These are phyloP conservation scores for Pseudodiploospora longispora DNA, from an alignment of 2,329 filamentous ascomycete genomes.

Conservation along the genomic window DNA sequence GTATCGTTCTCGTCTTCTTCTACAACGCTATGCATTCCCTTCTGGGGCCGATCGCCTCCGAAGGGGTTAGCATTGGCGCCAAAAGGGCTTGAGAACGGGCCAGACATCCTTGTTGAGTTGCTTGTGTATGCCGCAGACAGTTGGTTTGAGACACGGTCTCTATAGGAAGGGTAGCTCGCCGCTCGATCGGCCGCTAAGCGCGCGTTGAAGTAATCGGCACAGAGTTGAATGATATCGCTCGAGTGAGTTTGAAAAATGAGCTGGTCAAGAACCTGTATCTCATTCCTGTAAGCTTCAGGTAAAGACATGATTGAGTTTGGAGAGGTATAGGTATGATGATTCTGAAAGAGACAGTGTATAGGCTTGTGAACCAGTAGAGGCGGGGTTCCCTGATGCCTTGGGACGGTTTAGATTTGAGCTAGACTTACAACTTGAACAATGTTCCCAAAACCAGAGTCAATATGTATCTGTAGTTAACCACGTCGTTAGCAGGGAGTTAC, in stretches of 20 bases:
- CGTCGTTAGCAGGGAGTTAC: slow-evolving; percentile 8
- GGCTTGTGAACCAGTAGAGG: no score
- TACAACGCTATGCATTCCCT: slow-evolving; percentile 49
- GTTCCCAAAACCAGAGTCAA: slow-evolving; percentile 7
- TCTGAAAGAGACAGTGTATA: no score
- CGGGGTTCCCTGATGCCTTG: no score
- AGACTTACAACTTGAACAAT: slow-evolving; percentile 8
- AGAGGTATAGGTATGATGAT: slow-evolving; percentile 5
- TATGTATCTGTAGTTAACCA: slow-evolving; percentile 8
- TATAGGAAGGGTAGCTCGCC: slow-evolving; percentile 7
- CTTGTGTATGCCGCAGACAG: neutral
- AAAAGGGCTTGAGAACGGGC: slow-evolving; percentile 68
- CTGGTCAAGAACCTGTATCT: slow-evolving; percentile 55
- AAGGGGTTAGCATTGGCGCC: slow-evolving; percentile 66
- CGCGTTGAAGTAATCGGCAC: slow-evolving; percentile 58
- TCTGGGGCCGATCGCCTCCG: slow-evolving; percentile 36
- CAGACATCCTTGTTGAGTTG: slow-evolving; percentile 50
- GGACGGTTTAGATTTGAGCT: neutral
- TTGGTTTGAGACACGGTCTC: slow-evolving; percentile 4
- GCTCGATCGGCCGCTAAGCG: slow-evolving; percentile 58
- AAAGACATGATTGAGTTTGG: slow-evolving; percentile 30
- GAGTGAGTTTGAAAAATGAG: slow-evolving; percentile 52
- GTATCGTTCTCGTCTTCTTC: slow-evolving; percentile 78
- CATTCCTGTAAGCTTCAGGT: slow-evolving; percentile 49
- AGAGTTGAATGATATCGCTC: slow-evolving; percentile 60